Base-by-base conservation (phyloP, 2,329 filamentous ascomycete species). In the Apiospora pterosperma region DNA sequence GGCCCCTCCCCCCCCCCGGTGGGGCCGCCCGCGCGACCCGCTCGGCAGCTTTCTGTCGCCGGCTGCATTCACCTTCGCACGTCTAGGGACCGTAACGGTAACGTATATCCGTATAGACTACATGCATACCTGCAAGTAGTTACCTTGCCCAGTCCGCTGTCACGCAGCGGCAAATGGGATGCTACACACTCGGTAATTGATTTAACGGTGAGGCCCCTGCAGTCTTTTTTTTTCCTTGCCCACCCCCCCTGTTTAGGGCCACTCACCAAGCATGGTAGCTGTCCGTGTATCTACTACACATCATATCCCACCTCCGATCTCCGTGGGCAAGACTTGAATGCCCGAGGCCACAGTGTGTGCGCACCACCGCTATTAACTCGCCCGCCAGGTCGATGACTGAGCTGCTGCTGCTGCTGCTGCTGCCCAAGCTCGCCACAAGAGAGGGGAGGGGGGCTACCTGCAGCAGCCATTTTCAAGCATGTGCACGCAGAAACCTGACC, bases 121-220 rank as follows among this genome's bases (percentile, higher is more conserved):
- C 48, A 28, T 55, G n/a, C 48, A 34, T 25, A 55, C 48, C 25
- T 55, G n/a, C 48, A 34, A 55, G 41, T 21, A 8, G 21, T 21
- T n/a, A 23, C 41, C 41, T 55, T 19, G 44, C 41, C 34, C 36
- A 60, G 58, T 39, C 58, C 58, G 58, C 59, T 61, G 59, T 41
- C 59, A 61, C 59, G 48, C 48, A 23, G 59, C 48, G 36, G 59
- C 59, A 61, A 38, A 28, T 61, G 59, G 36, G 59, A 61, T 61
- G 59, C 39, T 41, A 41, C 59, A 38, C 36, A 36, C 39, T 61
- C 59, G 59, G 59, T 61, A 61, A 61, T 61, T 61, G 59, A 41
- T 31, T 31, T 28, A 31, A 41, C 59, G 36, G 59, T 31, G 59
- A 61, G 59, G 34, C n/a, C 21, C 39, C 36, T 36, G 36, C 36